These are phyloP conservation scores for Glebionis coronaria DNA, from an alignment of 129 eudicot species.

Conservation along the genomic window DNA sequence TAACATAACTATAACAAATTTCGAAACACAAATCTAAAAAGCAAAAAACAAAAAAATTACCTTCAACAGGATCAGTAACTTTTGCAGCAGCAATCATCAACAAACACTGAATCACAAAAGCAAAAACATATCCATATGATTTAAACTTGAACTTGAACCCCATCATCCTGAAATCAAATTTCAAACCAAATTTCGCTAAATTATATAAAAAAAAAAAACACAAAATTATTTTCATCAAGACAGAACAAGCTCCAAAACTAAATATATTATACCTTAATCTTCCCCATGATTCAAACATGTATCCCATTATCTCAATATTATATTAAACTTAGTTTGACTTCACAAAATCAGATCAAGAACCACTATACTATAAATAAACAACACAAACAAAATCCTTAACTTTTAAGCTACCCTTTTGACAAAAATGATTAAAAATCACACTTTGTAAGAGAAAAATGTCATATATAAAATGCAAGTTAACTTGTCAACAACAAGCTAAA, in stretches of 20 bases:
- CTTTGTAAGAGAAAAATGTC: conserved; percentile 13
- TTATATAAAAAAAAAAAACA: background rate
- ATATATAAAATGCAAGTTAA: conserved; percentile 9
- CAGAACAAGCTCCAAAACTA: background rate
- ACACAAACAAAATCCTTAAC: background rate
- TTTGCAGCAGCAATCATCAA: conserved; percentile 41
- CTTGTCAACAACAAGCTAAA: background rate
- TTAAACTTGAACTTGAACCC: conserved; percentile 28
- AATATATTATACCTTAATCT: conserved; percentile 25
- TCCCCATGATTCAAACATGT: conserved; percentile 29
- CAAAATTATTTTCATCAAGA: background rate
- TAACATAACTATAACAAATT: background rate
- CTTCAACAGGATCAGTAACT: conserved; percentile 58
- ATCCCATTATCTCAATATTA: conserved; percentile 22
- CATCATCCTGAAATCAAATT: conserved; percentile 31
- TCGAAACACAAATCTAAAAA: background rate
- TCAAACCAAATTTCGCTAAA: conserved; percentile 11
- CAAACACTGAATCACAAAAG: conserved; percentile 29
- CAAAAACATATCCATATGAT: conserved; percentile 24
- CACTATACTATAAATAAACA: background rate
- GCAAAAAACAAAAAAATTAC: conserved; percentile 20
- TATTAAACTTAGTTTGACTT: background rate
- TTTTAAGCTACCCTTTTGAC: background rate
- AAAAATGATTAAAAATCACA: background rate
- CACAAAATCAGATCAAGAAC: background rate